Conservation (phyloP, 163 green algal species). For the Coccomyxa subellipsoidea region DNA sequence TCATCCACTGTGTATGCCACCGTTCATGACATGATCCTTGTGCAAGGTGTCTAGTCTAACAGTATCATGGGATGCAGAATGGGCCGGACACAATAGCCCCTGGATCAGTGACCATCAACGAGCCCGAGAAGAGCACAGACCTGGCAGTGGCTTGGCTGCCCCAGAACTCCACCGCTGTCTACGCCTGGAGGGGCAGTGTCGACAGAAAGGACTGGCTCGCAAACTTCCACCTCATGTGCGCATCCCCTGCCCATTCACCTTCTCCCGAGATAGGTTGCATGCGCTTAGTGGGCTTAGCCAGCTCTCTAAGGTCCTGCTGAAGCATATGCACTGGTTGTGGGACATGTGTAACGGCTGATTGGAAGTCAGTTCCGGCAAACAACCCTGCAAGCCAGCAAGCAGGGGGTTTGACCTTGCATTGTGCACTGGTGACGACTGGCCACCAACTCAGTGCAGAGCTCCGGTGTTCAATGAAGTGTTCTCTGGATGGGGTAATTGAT, state of each 20-base stretch:
- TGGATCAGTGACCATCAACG: constrained; percentile 4
- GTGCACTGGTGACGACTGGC: no score
- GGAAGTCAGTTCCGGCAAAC: no score
- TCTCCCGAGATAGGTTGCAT: no score
- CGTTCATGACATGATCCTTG: no score
- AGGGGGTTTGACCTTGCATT: no score
- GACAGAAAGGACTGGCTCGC: constrained; percentile 3
- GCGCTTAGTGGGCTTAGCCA: no score
- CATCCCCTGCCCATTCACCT: no score
- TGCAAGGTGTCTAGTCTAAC: neutral
- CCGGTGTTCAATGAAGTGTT: no score
- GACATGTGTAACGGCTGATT: neutral
- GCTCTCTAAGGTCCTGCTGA: neutral
- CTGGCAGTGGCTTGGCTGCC: constrained; percentile 14
- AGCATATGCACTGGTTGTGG: neutral
- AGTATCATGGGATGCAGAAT: neutral
- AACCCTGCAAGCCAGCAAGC: no score
- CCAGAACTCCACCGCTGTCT: neutral
- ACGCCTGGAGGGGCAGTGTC: neutral
- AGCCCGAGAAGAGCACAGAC: neutral
- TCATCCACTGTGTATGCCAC: no score
- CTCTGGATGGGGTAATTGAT: no score
- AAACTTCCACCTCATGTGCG: constrained; percentile 1
- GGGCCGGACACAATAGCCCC: constrained; percentile 5
- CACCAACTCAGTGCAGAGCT: no score